Conservation (phyloP, 2,329 filamentous ascomycete species). For the Sporothrix globosa region DNA sequence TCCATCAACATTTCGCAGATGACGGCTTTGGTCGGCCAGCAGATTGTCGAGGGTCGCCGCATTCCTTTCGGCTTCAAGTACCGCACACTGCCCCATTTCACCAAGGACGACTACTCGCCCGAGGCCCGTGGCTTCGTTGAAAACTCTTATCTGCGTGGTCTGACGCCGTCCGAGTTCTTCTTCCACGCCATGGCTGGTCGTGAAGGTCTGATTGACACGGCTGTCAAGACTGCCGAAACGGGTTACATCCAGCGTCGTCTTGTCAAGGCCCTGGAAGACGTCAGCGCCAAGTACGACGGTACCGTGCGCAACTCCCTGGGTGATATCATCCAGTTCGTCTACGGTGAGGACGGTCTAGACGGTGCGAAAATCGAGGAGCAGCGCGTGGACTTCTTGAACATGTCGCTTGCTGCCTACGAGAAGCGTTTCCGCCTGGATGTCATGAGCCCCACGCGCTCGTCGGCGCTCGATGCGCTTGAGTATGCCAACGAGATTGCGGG, state of each 20-base stretch:
- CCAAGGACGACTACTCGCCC: slow-evolving; percentile 98
- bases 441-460: slow-evolving; percentile 65
- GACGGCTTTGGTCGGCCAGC: slow-evolving; percentile 96
- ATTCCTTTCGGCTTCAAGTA: slow-evolving; percentile 99
- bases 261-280: slow-evolving; percentile 96
- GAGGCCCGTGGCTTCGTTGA: slow-evolving; percentile 97
- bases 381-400: slow-evolving; percentile 80
- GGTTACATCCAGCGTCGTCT: slow-evolving; percentile 98
- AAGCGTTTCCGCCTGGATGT: slow-evolving; percentile 84
- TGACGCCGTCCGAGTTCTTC: slow-evolving; percentile 97
- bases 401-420: slow-evolving; percentile 76
- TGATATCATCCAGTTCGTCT: slow-evolving; percentile 95
- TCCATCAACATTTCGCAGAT: slow-evolving; percentile 99
- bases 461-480: slow-evolving; percentile 75
- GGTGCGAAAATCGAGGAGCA: slow-evolving; percentile 94
- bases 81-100: slow-evolving; percentile 93
- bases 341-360: slow-evolving; percentile 95
- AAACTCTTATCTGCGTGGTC: slow-evolving; percentile 94
- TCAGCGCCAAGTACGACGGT: slow-evolving; percentile 96
- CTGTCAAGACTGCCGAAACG: slow-evolving; percentile 98
- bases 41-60: slow-evolving; percentile 97
- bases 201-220: slow-evolving; percentile 99
- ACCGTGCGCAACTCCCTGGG: slow-evolving; percentile 96
- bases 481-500: slow-evolving; percentile 84
- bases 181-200: slow-evolving; percentile 99